Base-by-base conservation (phyloP, 2,329 filamentous ascomycete genomes). In the Triangularia setosa region DNA sequence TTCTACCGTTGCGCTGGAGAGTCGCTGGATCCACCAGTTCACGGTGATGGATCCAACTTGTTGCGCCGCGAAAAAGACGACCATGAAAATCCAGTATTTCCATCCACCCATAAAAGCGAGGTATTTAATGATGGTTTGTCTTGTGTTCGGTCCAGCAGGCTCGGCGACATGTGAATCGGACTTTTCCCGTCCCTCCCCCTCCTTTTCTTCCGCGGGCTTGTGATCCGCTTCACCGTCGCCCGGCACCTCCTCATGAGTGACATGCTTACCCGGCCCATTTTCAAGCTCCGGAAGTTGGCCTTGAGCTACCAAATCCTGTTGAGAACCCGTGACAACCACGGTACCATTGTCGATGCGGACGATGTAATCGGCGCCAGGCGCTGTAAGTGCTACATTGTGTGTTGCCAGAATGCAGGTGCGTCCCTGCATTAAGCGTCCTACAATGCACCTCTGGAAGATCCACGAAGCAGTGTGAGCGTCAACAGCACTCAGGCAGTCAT, bases 391-490 rank as follows among this genome's bases (percentile, higher is more conserved):
- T 23, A 94, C 85, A 73, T 97, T 97, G 79, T 98, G 94, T 0
- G 95, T 97, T 53, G 97, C 94, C 54, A 98, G 82, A 62, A 98
- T 91, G 75, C 94, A 97, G 30, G 95, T 97, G 53, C 95, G 87
- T 72, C 87, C 84, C 65, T 85, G 80, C 94, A 98, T 97, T 60
- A 98, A 79, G 6, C 91, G 90, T 1, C 95, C 95, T 69, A 88
- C 88, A 65, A 99, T 88, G 63, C 93, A 96, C 75, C 96, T 90
- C 73, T 90, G 89, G 78, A 98, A 97, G 69, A 98, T 97, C 88
- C 94, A 97, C 75, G 97, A 95, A 2, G 93, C 93, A 0, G 94
- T 97, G 72, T 98, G 94, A 4, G 94, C 95, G 75, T 99, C 95
- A 27, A 98, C 93, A 30, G 94, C 94, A 73, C 93, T 97, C 40